Percentiles rank a stretch among this genome's conserved stretches.
Conservation (phyloP, 2,329 filamentous ascomycete genomes). For the Elsinoe fawcettii region DNA sequence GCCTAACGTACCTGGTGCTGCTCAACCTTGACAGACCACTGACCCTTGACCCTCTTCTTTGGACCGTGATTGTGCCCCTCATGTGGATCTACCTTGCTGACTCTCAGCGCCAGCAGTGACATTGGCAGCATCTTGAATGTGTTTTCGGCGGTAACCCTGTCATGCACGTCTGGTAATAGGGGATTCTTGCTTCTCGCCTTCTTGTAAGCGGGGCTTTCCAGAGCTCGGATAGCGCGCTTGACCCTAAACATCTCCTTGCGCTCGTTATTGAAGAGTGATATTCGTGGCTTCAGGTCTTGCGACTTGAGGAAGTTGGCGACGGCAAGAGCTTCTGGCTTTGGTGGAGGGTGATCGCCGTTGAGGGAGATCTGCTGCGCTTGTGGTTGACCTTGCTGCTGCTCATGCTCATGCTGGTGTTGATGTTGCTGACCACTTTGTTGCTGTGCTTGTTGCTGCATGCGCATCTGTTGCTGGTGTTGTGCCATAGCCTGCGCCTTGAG, state of each 20-base stretch:
- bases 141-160: slow-evolving; percentile 84
- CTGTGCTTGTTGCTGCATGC: slow-evolving; percentile 31
- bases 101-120: slow-evolving; percentile 85
- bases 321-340: slow-evolving; percentile 80
- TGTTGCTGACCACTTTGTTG: slow-evolving; percentile 19
- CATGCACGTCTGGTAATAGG: slow-evolving; percentile 76
- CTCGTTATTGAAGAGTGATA: slow-evolving; percentile 90
- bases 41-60: slow-evolving; percentile 84
- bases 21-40: slow-evolving; percentile 93
- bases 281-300: slow-evolving; percentile 81
- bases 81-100: slow-evolving; percentile 72
- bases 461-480: slow-evolving; percentile 47
- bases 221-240: slow-evolving; percentile 86
- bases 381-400: slow-evolving; percentile 32
- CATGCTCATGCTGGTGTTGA: slow-evolving; percentile 16
- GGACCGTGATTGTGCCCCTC: slow-evolving; percentile 64
- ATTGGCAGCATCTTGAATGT: slow-evolving; percentile 90
- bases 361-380: slow-evolving; percentile 55
- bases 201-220: slow-evolving; percentile 81
- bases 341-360: slow-evolving; percentile 51
- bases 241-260: slow-evolving; percentile 98
- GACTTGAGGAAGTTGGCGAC: slow-evolving; percentile 78
- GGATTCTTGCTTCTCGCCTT: slow-evolving; percentile 87
- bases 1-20: slow-evolving; percentile 50
- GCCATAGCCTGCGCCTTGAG: slow-evolving; percentile 47